Percentiles rank a stretch among this genome's conserved stretches.
phyloP scores from a whole-genome alignment of 1,284 basidiomycete species.

The Xerocomus nothofagi region DNA sequence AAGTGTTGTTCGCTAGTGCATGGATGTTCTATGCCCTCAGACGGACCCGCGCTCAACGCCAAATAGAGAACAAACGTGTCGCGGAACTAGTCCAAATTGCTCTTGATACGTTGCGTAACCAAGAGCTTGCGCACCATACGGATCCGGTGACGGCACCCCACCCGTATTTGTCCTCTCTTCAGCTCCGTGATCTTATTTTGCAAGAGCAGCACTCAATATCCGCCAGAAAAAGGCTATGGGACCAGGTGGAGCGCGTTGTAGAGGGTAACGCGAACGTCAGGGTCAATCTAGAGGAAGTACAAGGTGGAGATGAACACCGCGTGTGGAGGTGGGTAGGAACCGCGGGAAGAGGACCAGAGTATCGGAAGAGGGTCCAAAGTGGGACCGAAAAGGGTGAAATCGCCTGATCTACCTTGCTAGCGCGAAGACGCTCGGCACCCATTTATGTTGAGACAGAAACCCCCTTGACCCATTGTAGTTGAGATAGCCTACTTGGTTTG shows the following conservation, averaged over 20 bases:
- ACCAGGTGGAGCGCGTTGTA: conserved; percentile 81
- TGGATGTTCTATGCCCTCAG: conserved; percentile 40
- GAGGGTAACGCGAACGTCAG: conserved; percentile 96
- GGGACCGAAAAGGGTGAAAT: conserved; percentile 32
- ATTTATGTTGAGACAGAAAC: conserved; percentile 19
- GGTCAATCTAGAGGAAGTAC: conserved; percentile 83
- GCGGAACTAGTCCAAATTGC: conserved; percentile 78
- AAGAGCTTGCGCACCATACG: conserved; percentile 82
- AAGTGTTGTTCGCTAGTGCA: conserved; percentile 37
- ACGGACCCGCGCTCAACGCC: conserved; percentile 49
- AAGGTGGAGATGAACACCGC: conserved; percentile 84
- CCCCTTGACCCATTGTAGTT: conserved; percentile 32
- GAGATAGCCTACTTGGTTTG: conserved; percentile 10
- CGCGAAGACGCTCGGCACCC: conserved; percentile 13
- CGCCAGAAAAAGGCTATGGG: conserved; percentile 77
- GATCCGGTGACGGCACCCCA: conserved; percentile 80
- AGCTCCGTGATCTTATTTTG: conserved; percentile 88
- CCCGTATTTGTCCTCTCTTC: conserved; percentile 84
- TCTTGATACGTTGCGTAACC: conserved; percentile 80
- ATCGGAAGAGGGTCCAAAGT: conserved; percentile 36
- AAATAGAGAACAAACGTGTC: conserved; percentile 69
- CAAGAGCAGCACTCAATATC: conserved; percentile 77
- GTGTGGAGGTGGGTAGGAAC: conserved; percentile 83
- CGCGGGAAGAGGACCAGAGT: conserved; percentile 37
- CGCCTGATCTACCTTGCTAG: conserved; percentile 24